Base-by-base conservation (phyloP, 352 stramenopile species). In the Pythium dissotocum region DNA sequence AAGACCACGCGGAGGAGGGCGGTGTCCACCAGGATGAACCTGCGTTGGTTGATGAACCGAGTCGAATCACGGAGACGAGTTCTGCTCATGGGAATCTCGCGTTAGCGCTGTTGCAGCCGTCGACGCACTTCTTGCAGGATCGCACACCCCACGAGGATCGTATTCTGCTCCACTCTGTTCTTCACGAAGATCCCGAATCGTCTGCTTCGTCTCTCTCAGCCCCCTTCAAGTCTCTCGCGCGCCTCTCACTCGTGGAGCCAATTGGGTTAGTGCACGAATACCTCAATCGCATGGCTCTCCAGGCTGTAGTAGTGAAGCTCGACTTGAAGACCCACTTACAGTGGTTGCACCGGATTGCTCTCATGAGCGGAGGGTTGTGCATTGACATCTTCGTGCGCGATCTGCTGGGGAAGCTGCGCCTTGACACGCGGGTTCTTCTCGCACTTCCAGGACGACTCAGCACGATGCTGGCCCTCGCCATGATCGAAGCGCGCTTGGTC, bases 361-460 rank as follows among this genome's bases (percentile, higher is more conserved):
- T 92, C 18, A 92, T 92, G 83, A 79, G 76, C 21, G 83, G 91
- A 72, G 83, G 83, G 2, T 68, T 91, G 8, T 91, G 82, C 42
- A 89, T 90, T 73, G 75, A 86, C 52, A 88, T 90, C 30, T 89
- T 94, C 30, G 73, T 75, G 24, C 82, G 79, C 1, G 83, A 94
- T 58, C 71, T 94, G 0, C 65, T 88, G 32, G 49, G 48, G 13
- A 73, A 78, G 32, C 61, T 90, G 32, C 68, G 66, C n/a, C 85
- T 79, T 4, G n/a, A 67, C 26, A 73, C 70, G 59, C 80, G 82
- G 9, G 68, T 80, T 3, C 76, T 81, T 28, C 85, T 81, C 72
- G 80, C 74, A 16, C 18, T 85, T 13, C 73, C 76, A 38, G 80
- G 70, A 12, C 78, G 75, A 0, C 65, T 91, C 36, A 82, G 76